Evolutionary conservation across 2,329 filamentous ascomycete genomes (phyloP).

Genomic region (Fusarium sp.): DNA sequence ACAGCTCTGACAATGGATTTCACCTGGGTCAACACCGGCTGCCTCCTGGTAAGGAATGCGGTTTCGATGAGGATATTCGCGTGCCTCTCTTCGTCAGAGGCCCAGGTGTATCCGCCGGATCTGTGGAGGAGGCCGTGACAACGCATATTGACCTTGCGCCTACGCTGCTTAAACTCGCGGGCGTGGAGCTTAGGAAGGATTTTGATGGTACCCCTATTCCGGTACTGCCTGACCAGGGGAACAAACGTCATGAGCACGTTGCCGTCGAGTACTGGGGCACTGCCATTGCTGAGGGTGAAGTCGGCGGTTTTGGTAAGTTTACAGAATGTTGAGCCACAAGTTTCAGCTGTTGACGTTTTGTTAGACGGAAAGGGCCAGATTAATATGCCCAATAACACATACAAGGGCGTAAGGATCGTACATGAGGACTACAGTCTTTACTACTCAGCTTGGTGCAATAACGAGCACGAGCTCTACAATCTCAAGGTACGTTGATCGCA

Average conservation of each 20-base stretch:
- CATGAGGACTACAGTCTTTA: constrained; percentile 69
- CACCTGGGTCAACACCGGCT: constrained; percentile 71
- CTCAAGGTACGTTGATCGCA: constrained; percentile 55
- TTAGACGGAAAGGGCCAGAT: constrained; percentile 40
- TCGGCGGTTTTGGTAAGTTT: constrained; percentile 45
- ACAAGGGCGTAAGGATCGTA: constrained; percentile 70
- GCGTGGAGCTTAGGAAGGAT: constrained; percentile 58
- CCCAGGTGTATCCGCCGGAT: constrained; percentile 60
- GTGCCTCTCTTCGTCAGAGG: constrained; percentile 69
- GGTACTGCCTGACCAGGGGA: constrained; percentile 46
- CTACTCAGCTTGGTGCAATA: constrained; percentile 77
- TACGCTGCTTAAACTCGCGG: constrained; percentile 64
- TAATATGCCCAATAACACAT: constrained; percentile 63
- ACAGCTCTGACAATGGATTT: constrained; percentile 71
- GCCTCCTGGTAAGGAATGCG: constrained; percentile 68
- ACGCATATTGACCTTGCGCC: constrained; percentile 74
- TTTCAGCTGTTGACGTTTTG: constrained; percentile 9
- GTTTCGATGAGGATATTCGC: constrained; percentile 70
- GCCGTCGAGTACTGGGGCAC: constrained; percentile 70
- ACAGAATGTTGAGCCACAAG: neutral
- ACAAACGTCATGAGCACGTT: constrained; percentile 64
- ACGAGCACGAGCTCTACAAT: constrained; percentile 76
- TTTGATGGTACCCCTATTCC: constrained; percentile 70
- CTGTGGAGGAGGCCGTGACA: constrained; percentile 60
- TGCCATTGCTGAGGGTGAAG: constrained; percentile 55